phyloP scores from a whole-genome alignment of 139 green algal species.

The Protoeuglena noctilucae region DNA sequence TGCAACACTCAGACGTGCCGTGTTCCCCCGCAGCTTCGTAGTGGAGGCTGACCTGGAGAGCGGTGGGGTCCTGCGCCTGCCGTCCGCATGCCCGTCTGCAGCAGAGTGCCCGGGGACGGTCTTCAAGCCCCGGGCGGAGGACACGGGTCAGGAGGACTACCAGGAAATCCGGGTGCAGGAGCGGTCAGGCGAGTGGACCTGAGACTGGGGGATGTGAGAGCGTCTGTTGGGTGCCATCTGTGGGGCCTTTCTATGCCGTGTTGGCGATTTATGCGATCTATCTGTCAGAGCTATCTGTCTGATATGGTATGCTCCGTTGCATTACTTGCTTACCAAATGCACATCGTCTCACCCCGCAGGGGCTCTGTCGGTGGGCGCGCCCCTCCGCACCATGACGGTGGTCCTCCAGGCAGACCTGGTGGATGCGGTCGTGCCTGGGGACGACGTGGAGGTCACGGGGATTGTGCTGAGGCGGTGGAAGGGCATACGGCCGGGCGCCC shows the following conservation, averaged over 20 bases:
- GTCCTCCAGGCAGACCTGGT: conserved; percentile 71
- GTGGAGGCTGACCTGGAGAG: conserved; percentile 16
- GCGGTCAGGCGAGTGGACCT: too few species aligned
- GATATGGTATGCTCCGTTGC: too few species aligned
- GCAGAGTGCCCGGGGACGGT: conserved; percentile 27
- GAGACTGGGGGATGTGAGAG: too few species aligned
- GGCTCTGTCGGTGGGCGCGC: conserved; percentile 32
- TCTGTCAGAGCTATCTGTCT: too few species aligned
- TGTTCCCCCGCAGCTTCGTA: too few species aligned
- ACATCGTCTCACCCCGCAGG: too few species aligned
- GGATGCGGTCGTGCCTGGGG: conserved; percentile 46
- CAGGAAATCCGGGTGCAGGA: conserved; percentile 65
- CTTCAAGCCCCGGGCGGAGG: conserved; percentile 31
- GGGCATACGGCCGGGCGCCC: conserved; percentile 21
- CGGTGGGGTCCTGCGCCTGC: conserved; percentile 14
- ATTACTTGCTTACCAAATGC: too few species aligned
- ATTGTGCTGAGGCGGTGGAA: conserved; percentile 45
- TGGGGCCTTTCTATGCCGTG: too few species aligned
- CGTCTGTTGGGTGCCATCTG: too few species aligned
- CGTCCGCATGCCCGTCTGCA: conserved; percentile 22
- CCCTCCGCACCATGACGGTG: conserved; percentile 40
- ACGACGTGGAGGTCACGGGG: conserved; percentile 66
- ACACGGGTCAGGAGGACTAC: conserved; percentile 12
- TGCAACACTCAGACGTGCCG: too few species aligned
- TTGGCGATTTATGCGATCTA: too few species aligned